Base-by-base conservation (phyloP, 306 rosid species). In the Albizia julibrissin region DNA sequence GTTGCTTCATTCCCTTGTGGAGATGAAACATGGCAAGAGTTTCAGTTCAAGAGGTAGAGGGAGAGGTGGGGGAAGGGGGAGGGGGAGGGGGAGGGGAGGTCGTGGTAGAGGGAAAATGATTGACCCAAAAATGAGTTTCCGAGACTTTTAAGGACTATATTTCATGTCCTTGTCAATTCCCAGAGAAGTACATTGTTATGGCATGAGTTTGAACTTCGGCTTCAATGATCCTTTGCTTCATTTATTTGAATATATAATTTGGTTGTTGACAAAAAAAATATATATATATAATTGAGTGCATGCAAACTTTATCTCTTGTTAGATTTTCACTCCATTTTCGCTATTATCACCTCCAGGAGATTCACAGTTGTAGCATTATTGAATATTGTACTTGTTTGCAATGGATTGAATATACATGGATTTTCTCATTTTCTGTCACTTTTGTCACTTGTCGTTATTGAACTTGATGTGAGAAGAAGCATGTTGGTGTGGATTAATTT, bases 101-200 rank as follows among this genome's bases (percentile, higher is more conserved):
- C 90, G 94, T 6, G 86, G 84, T 4, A 64, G 40, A 27, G 94
- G 92, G 34, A 90, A 78, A 86, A 82, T 61, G 83, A 66, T 83
- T 72, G 99, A 95, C 72, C 97, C 98, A 4, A 95, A 91, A 87
- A 95, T 95, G 99, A 95, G 98, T 79, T 95, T 95, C 76, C 90
- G 99, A 76, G 99, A 95, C 82, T 95, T 95, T 76, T 93, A 15
- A 64, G 40, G 86, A 85, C 12, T 44, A 54, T 73, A 54, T 37
- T n/a, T 46, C 69, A 43, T 68, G 49, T 49, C 77, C 71, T 42
- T 56, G 71, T 72, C 31, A n/a, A 58, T 58, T 58, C 42, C 34
- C 22, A 8, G 12, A 8, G 12, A 22, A n/a, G 15, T n/a, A 33
- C 10, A 34, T 42, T 75, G 27, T 21, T 15, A 33, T 40, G 11